Evolutionary conservation across 805 yeast species (phyloP), one percentile per base, ranked within the genome.

Genomic region (Candida hispaniensis): DNA sequence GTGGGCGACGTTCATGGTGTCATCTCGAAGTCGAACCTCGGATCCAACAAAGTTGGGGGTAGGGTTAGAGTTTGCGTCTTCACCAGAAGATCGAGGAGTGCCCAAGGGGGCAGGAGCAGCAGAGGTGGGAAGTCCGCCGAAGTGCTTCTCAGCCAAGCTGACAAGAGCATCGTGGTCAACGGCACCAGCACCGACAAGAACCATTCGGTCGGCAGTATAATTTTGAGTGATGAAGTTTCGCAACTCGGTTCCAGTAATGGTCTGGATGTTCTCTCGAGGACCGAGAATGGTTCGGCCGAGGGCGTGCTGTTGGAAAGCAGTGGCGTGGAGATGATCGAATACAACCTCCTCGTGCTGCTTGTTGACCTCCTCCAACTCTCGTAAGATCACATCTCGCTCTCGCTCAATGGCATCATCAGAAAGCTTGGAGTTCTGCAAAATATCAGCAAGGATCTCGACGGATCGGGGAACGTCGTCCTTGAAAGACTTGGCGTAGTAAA

Each of bases 281-380:
- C 99, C 99, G 41, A 91, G 64, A 40, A 91, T 91, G 6, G 98
- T 93, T 61, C 96, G 76, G 16, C 99, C 99, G 43, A 91, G 66
- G 30, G 94, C 93, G 59, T 93, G 97, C 47, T 72, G 76, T 56
- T 73, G 80, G 64, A 73, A 91, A 7, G 93, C 85, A 19, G 85
- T 82, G 29, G 93, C 85, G 60, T 91, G 99, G 38, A 91, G 63
- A 58, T 93, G 93, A 59, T 91, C 99, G 57, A 91, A 91, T 7
- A 91, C 93, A 21, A 91, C 97, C 59, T 91, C 99, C 56, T 91
- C 98, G 55, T 83, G 82, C 93, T 83, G 85, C 63, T 86, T 88
- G 59, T 88, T 97, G 40, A 91, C 96, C 60, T 91, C 97, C 59
- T 91, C 97, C 47, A 91, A 73, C 61, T 91, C 99, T 57, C 96